A percentile compares a stretch with the other conserved stretches of the same genome.
Evolutionary conservation across 2,329 filamentous ascomycete genomes (phyloP).

Genomic region (Colletotrichum somersetense): DNA sequence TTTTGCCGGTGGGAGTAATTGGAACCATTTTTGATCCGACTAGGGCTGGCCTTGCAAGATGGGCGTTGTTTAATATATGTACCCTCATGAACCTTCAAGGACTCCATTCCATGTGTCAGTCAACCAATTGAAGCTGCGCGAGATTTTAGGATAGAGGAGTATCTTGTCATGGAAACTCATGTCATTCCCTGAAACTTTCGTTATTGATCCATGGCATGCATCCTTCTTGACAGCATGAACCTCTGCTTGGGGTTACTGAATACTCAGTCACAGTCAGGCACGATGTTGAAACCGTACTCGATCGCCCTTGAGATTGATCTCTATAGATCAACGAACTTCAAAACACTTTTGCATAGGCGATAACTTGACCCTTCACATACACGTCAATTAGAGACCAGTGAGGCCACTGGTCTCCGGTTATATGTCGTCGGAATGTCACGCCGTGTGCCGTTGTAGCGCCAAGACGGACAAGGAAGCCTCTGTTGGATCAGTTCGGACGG

Average conservation of each 20-base stretch:
- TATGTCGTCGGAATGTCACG: not conserved
- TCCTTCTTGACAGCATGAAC: not conserved
- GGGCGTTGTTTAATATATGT: not conserved
- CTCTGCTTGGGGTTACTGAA: not conserved
- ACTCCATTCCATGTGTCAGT: not conserved
- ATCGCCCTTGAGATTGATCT: not conserved
- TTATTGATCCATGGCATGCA: too few relatives aligned
- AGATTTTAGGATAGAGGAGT: not conserved
- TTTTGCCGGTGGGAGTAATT: too few relatives aligned
- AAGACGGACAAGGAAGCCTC: slow-evolving; percentile 26
- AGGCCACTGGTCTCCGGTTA: too few relatives aligned
- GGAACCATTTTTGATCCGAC: not conserved
- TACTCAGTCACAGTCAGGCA: not conserved
- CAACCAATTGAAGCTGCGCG: not conserved
- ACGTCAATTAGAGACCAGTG: not conserved
- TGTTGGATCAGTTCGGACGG: slow-evolving; percentile 28
- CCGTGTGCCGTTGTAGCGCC: slow-evolving; percentile 1
- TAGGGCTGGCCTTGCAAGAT: not conserved
- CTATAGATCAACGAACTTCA: not conserved
- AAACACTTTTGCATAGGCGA: not conserved
- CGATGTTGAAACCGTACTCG: not conserved
- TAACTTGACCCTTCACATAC: not conserved
- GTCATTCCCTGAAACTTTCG: not conserved
- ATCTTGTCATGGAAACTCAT: not conserved
- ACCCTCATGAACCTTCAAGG: not conserved